These are phyloP conservation scores for Backusella australiensis DNA, from an alignment of 192 early-diverging fungal species.

Conservation along the genomic window DNA sequence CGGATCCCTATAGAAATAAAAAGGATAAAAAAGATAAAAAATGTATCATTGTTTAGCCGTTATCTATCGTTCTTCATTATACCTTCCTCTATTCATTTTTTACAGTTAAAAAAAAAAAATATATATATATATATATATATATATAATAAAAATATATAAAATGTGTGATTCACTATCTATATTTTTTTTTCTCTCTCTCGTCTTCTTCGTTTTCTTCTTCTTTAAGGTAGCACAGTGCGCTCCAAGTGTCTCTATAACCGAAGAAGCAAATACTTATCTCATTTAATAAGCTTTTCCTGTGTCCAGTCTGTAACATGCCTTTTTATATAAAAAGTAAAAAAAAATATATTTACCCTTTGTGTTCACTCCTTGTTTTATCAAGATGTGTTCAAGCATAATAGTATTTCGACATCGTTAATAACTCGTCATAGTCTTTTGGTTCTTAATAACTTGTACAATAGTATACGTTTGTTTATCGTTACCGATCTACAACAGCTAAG, in stretches of 20 bases:
- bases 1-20: background rate
- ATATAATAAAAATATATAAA: background rate
- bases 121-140: too few relatives aligned
- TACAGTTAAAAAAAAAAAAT: too few relatives aligned
- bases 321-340: background rate
- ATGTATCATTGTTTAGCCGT: background rate
- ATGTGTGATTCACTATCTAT: background rate
- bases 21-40: conserved; percentile 15
- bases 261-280: background rate
- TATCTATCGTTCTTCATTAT: background rate
- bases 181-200: background rate
- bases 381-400: too few relatives aligned
- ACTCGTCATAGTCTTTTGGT: too few relatives aligned
- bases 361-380: background rate
- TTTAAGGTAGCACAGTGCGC: background rate
- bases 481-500: too few relatives aligned
- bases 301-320: background rate
- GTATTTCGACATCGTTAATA: too few relatives aligned
- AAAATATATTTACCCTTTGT: background rate
- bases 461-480: too few relatives aligned
- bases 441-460: too few relatives aligned
- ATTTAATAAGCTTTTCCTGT: conserved; percentile 1
- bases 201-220: background rate
- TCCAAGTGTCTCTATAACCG: background rate
- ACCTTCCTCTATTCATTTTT: background rate